These are phyloP conservation scores for Lasiodiplodia sp. DNA, from an alignment of 2,329 filamentous ascomycete species.

Conservation along the genomic window DNA sequence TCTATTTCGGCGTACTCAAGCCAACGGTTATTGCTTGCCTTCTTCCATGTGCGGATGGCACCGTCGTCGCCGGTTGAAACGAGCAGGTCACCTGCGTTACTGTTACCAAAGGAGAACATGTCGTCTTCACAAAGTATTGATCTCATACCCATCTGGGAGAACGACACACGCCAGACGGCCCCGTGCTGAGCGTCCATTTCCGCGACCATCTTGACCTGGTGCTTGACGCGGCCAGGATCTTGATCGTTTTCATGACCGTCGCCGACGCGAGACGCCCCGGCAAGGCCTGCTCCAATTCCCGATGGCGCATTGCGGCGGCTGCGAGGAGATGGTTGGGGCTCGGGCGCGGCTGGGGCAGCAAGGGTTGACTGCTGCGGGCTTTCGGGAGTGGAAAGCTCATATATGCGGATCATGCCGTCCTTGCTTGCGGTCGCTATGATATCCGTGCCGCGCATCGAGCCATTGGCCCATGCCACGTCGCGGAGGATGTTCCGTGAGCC, in stretches of 20 bases:
- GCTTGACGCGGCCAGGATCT: constrained; percentile 70
- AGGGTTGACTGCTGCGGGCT: constrained; percentile 51
- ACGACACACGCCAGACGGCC: constrained; percentile 78
- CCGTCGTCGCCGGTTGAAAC: constrained; percentile 81
- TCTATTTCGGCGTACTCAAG: constrained; percentile 58
- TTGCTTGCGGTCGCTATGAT: constrained; percentile 91
- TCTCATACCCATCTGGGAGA: constrained; percentile 57
- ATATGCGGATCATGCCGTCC: constrained; percentile 89
- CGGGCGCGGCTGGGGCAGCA: constrained; percentile 22
- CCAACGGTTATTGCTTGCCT: constrained; percentile 56
- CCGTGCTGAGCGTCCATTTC: constrained; percentile 72
- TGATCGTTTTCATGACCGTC: constrained; percentile 63
- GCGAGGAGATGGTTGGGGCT: constrained; percentile 18
- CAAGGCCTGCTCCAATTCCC: constrained; percentile 62
- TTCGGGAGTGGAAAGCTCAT: constrained; percentile 72
- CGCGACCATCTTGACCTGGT: constrained; percentile 69
- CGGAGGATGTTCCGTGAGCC: constrained; percentile 74
- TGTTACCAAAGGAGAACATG: not conserved
- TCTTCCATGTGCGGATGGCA: constrained; percentile 59
- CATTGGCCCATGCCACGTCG: constrained; percentile 91
- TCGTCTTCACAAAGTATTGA: not conserved
- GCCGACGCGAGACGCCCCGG: constrained; percentile 49
- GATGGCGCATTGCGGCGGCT: constrained; percentile 50
- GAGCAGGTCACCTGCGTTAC: constrained; percentile 72
- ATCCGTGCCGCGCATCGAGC: constrained; percentile 89